Evolutionary conservation across 78 protist species (phyloP).

Genomic region (slime mould (Dictyostelium discoideum)): DNA sequence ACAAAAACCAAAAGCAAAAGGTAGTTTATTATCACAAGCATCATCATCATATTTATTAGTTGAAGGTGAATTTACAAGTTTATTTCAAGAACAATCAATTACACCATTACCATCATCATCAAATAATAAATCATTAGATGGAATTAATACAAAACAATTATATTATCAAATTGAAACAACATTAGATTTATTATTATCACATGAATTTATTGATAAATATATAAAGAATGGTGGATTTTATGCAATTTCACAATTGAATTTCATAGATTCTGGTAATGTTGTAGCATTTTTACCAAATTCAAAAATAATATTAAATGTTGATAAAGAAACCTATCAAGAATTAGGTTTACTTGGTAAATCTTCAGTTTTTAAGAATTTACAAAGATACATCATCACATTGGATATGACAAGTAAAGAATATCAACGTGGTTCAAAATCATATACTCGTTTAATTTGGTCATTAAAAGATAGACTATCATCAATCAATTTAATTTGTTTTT

Average conservation of each 20-base stretch:
- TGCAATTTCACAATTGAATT: conserved; percentile 44
- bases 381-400: conserved; percentile 39
- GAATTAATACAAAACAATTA: neutral
- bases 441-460: conserved; percentile 13
- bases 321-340: conserved; percentile 66
- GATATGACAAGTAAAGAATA: conserved; percentile 12
- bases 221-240: conserved; percentile 51
- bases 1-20: neutral
- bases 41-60: neutral
- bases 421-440: neutral
- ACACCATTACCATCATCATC: neutral
- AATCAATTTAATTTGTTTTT: neutral
- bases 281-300: conserved; percentile 67
- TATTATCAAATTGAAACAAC: conserved; percentile 38
- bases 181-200: conserved; percentile 22
- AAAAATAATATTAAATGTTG: conserved; percentile 31
- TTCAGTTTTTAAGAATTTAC: neutral
- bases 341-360: conserved; percentile 34
- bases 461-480: conserved; percentile 27
- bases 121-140: too few relatives aligned
- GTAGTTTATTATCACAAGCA: conserved; percentile 43
- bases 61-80: conserved; percentile 9
- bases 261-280: conserved; percentile 58
- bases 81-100: neutral
- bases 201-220: conserved; percentile 10